Evolutionary conservation across 805 yeast genomes (phyloP), one percentile per base, ranked within the genome.

Genomic region (Saturnispora quitensis): DNA sequence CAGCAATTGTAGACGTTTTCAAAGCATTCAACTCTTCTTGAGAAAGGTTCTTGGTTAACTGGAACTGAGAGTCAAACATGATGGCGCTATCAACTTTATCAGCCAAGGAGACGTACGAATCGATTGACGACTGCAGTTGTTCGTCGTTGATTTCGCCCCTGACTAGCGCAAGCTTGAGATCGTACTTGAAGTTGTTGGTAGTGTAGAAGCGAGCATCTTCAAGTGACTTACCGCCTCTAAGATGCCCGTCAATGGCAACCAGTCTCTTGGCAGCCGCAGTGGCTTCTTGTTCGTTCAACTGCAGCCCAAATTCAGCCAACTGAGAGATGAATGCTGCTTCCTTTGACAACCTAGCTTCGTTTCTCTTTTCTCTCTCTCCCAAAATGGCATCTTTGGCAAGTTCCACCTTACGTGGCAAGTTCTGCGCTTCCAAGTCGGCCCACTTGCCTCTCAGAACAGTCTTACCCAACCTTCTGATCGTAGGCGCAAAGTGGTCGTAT

Each of bases 401-500:
- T 49, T 70, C 73, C 61, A 85, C 88, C 63, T 86, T 85, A 67
- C 95, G 78, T 3, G 82, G 74, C 74, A 84, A 72, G 57, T 74
- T 75, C 12, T 71, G 71, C 61, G 75, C 81, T 67, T 88, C 96
- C 43, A 70, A 69, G 44, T 68, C 67, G 1, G 89, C 85, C 49
- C 69, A 73, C 13, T 71, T 67, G 54, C 82, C 80, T 15, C 63
- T 66, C 31, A 89, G 70, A 35, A 75, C 73, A 18, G 70, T 73
- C 59, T 77, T 78, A 1, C 97, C 97, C 59, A 91, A 82, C 66
- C 98, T 77, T 71, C 99, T 81, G 8, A 78, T 72, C 45, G 89
- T 76, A 43, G 98, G 97, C n/a, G 75, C 84, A 67, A 90, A 91
- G 67, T 93, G 98, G 6, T 91, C 86, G 15, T 88, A 81, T 42